These are phyloP conservation scores for Pythium dissimile DNA, from an alignment of 352 stramenopile genomes.

Conservation along the genomic window DNA sequence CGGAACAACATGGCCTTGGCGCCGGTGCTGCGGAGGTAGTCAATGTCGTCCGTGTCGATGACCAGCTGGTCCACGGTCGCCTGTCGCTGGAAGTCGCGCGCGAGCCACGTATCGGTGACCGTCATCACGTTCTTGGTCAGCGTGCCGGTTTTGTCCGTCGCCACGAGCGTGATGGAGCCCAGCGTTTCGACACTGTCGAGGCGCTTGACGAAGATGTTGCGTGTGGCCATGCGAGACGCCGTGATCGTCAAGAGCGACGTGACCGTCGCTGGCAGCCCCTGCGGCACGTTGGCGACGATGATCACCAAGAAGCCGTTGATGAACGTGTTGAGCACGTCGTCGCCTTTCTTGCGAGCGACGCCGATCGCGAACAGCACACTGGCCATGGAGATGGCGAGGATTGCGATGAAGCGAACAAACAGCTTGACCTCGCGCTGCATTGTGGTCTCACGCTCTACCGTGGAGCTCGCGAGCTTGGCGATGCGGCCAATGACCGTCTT, in stretches of 20 bases:
- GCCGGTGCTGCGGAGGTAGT: slow-evolving; percentile 43
- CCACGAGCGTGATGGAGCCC: slow-evolving; percentile 91
- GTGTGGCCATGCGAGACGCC: slow-evolving; percentile 85
- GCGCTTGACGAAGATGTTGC: slow-evolving; percentile 94
- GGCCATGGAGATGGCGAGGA: slow-evolving; percentile 26
- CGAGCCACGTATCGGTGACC: slow-evolving; percentile 61
- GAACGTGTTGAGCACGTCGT: slow-evolving; percentile 61
- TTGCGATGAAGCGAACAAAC: slow-evolving; percentile 39
- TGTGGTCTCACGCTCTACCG: slow-evolving; percentile 22
- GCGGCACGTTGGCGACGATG: slow-evolving; percentile 91
- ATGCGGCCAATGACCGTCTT: slow-evolving; percentile 50
- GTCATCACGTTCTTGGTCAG: slow-evolving; percentile 90
- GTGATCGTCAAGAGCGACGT: slow-evolving; percentile 92
- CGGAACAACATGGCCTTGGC: slow-evolving; percentile 68
- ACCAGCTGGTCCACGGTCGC: slow-evolving; percentile 67
- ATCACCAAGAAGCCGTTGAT: slow-evolving; percentile 85
- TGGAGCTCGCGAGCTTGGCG: slow-evolving; percentile 30
- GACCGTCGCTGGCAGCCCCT: slow-evolving; percentile 89
- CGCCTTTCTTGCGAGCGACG: slow-evolving; percentile 27
- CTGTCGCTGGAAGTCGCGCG: slow-evolving; percentile 29
- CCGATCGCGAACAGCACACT: slow-evolving; percentile 33
- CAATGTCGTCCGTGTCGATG: slow-evolving; percentile 62
- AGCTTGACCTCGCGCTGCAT: slow-evolving; percentile 39
- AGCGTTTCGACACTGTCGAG: slow-evolving; percentile 92
- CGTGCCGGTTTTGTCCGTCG: slow-evolving; percentile 90